Evolutionary conservation across 2,329 filamentous ascomycete genomes (phyloP).

Genomic region (Gyromitra esculenta): DNA sequence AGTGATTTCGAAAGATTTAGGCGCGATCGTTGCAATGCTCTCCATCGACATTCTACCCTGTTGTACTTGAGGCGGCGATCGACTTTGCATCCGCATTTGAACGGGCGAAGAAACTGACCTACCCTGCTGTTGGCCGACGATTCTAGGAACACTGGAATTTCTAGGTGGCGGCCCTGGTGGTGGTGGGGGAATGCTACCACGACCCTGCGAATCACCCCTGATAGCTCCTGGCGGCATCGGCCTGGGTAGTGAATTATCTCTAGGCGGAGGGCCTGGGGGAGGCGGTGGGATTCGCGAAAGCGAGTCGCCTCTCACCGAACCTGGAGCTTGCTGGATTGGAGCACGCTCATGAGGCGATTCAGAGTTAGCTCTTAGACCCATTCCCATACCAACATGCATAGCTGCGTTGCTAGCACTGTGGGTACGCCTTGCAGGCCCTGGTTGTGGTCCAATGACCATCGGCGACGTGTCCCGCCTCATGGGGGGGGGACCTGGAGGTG

Average conservation of each 20-base stretch:
- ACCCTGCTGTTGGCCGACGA: conserved; percentile 10
- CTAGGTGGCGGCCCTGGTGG: conserved; percentile 41
- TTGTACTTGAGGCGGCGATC: conserved; percentile 39
- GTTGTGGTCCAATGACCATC: conserved; percentile 25
- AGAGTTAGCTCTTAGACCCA: conserved; percentile 41
- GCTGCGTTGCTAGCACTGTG: conserved; percentile 38
- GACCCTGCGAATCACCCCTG: conserved; percentile 43
- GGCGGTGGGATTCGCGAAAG: conserved; percentile 51
- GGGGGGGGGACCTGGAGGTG: conserved; percentile 53
- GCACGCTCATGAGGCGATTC: conserved; percentile 43
- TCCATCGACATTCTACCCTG: conserved; percentile 22
- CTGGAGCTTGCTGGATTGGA: conserved; percentile 23
- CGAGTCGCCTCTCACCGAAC: conserved; percentile 38
- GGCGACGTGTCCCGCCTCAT: conserved; percentile 46
- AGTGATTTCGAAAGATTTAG: conserved; percentile 27
- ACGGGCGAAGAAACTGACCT: conserved; percentile 40
- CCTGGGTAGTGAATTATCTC: conserved; percentile 44
- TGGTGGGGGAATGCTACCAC: conserved; percentile 46
- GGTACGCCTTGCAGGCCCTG: conserved; percentile 23
- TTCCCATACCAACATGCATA: conserved; percentile 43
- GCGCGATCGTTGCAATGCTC: neutral
- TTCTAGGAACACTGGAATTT: conserved; percentile 43
- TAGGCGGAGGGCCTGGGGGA: conserved; percentile 52
- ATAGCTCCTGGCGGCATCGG: conserved; percentile 39
- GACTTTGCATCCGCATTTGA: conserved; percentile 37